Evolutionary conservation across 2,329 filamentous ascomycete species (phyloP), one percentile per base, ranked within the genome.

Genomic region (Neobulgaria alba): DNA sequence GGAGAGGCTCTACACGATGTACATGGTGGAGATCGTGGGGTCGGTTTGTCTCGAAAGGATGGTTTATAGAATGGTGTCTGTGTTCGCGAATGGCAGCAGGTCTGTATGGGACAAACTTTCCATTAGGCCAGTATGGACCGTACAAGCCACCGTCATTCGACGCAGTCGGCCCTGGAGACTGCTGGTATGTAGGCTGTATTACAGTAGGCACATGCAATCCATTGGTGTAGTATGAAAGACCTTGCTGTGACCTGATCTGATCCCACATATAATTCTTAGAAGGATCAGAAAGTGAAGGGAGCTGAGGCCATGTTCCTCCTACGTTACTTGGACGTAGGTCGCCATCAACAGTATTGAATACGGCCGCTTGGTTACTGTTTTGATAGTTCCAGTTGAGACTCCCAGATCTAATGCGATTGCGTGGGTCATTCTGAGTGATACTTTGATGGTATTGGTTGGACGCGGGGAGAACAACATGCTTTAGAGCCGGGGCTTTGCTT

Each of bases 401-500:
- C 5, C 32, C 39, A 36, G 48, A 44, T 52, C 47, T 57, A 45
- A 41, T 36, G 37, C 43, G 44, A 12, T 23, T 38, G 15, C 41
- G 41, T 10, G 41, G 36, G 17, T 50, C 47, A 33, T 48, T 42
- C 20, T 39, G 34, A 26, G 26, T 41, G 5, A 26, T 34, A 39
- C 20, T 42, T 3, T 46, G 47, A 21, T n/a, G 36, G n/a, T 45
- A 42, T n/a, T n/a, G 15, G 20, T 33, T 54, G 15, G 67, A 64
- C 19, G 72, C 64, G 23, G 85, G 79, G 19, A 94, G 68, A 15
- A 92, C 70, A 58, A 95, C 77, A 59, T 95, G 88, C 63, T 95
- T 95, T 34, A 78, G 68, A 1, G 85, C 81, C 29, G 85, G 85
- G 4, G 82, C 82, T 29, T 84, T 83, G 26, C 80, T 77, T 8